Evolutionary conservation across 352 stramenopile species (phyloP), one percentile per base, ranked within the genome.

Genomic region (Globisporangium alternatum): DNA sequence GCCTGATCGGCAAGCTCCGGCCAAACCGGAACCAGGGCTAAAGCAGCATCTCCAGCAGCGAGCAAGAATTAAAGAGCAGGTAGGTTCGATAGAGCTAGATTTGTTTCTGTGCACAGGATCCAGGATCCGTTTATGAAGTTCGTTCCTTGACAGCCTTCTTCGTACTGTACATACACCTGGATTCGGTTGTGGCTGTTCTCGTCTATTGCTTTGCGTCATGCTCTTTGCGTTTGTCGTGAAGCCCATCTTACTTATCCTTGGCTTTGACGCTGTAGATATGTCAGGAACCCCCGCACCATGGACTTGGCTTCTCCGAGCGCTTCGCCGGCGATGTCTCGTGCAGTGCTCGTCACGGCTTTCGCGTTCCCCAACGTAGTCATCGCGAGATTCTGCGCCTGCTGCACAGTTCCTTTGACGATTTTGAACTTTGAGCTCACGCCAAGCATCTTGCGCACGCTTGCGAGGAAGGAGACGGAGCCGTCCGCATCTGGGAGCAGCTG

Each of bases 391-490:
- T 96, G 86, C n/a, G 88, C 88, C 51, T 96, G 88, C 62, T 95
- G 86, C 39, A 96, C 86, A 0, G 88, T 95, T 17, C 85, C 88
- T 56, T 93, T 94, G 39, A 96, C 86, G 41, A 90, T 88, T 64
- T 96, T 95, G 33, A 95, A 74, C 61, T 89, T 91, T 12, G 86
- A 86, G 51, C 77, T 93, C 19, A 96, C 78, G 9, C 84, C 86
- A 1, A 96, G 72, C 28, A 95, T 68, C 22, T 86, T 80, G 19
- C 88, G 76, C 17, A 95, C 69, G 44, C 86, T 92, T 1, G 77
- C 67, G 28, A 96, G 52, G 35, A 96, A 78, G 6, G 88, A 94
- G 12, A 96, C 74, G 0, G 81, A 90, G 0, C 85, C 85, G 22
- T 88, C 88, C 0, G 86, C 86, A 37, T 96, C 88, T 7, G 88